A percentile compares a stretch with the other conserved stretches of the same genome.
phyloP scores from a whole-genome alignment of 148 eudicot genomes.

The Dianthus caryophyllus region DNA sequence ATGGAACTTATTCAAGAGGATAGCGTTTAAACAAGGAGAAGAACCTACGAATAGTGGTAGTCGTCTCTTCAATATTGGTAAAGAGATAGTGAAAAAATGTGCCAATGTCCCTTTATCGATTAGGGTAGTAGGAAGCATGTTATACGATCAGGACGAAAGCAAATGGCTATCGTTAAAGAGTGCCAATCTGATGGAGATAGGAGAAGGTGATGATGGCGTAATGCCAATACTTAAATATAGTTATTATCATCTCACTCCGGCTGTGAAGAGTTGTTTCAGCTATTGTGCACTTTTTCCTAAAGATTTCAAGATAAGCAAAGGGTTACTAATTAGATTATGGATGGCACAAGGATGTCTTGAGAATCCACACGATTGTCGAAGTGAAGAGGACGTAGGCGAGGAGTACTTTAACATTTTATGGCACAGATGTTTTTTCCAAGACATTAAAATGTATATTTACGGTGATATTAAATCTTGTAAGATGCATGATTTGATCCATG shows the following conservation, averaged over 20 bases:
- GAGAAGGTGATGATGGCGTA: not conserved
- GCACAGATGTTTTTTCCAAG: constrained; percentile 32
- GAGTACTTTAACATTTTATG: constrained; percentile 23
- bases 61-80: constrained; percentile 15
- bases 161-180: constrained; percentile 22
- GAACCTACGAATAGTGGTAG: not conserved
- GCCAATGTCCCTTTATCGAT: constrained; percentile 26
- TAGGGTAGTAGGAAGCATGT: constrained; percentile 21
- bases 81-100: constrained; percentile 29
- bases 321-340: constrained; percentile 30
- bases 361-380: not conserved
- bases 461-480: constrained; percentile 12
- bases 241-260: constrained; percentile 27
- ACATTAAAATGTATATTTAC: not conserved
- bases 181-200: constrained; percentile 10
- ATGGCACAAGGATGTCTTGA: constrained; percentile 33
- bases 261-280: constrained; percentile 39
- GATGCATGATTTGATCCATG: constrained; percentile 42
- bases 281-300: constrained; percentile 43
- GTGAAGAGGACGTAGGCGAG: constrained; percentile 23
- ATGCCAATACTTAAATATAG: constrained; percentile 26
- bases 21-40: constrained; percentile 14
- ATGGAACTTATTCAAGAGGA: constrained; percentile 25
- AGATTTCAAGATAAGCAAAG: constrained; percentile 7
- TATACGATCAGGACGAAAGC: constrained; percentile 7